These are phyloP conservation scores for Dittrichia graveolens DNA, from an alignment of 129 eudicot genomes.

Conservation along the genomic window DNA sequence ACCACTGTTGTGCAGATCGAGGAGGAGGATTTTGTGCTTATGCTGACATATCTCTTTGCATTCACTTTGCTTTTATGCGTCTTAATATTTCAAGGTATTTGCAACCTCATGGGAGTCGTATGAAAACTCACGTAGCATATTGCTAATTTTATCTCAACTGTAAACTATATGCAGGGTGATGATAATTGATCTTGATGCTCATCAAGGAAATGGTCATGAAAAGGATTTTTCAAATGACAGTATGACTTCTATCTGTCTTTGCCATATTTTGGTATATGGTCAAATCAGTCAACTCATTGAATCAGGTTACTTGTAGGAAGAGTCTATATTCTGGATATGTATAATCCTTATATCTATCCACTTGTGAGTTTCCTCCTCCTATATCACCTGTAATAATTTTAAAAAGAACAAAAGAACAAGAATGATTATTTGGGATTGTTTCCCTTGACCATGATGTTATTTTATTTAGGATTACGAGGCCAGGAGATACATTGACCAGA, in stretches of 20 bases:
- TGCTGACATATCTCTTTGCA: slow-evolving; percentile 94
- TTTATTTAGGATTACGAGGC: slow-evolving; percentile 72
- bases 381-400: neutral
- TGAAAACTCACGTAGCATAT: neutral
- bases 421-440: neutral
- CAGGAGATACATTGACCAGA: slow-evolving; percentile 69
- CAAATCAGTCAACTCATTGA: slow-evolving; percentile 8
- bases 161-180: slow-evolving; percentile 58
- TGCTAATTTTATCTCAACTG: slow-evolving; percentile 2
- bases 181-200: slow-evolving; percentile 98
- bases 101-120: slow-evolving; percentile 1
- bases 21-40: slow-evolving; percentile 97
- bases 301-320: slow-evolving; percentile 52
- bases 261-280: neutral
- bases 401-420: neutral
- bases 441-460: slow-evolving; percentile 4
- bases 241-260: slow-evolving; percentile 32
- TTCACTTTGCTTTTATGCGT: slow-evolving; percentile 70
- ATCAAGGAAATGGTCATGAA: slow-evolving; percentile 98
- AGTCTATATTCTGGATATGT: slow-evolving; percentile 94
- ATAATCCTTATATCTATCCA: slow-evolving; percentile 84
- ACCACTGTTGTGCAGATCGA: slow-evolving; percentile 76
- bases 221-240: slow-evolving; percentile 77
- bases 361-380: slow-evolving; percentile 57
- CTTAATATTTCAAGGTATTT: slow-evolving; percentile 74